Evolutionary conservation across 129 eudicot genomes (phyloP).

Genomic region (Artemisia annua): DNA sequence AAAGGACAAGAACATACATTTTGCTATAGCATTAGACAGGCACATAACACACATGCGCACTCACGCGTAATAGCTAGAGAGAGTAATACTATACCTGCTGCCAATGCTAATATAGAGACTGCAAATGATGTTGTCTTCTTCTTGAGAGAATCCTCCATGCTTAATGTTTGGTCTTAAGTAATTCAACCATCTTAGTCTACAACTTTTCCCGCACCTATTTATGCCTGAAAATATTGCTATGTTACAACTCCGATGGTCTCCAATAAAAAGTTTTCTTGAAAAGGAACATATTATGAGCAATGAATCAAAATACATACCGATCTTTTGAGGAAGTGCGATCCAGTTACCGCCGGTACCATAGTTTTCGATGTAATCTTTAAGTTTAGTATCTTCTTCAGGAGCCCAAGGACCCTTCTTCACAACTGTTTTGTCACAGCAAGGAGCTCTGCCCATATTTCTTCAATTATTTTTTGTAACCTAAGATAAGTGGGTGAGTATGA

Average conservation of each 20-base stretch:
- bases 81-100: constrained; percentile 48
- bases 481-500: not conserved
- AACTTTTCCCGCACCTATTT: constrained; percentile 88
- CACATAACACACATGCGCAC: not conserved
- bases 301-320: constrained; percentile 42
- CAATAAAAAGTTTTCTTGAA: no score
- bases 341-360: constrained; percentile 24
- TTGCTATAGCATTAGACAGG: constrained; percentile 8
- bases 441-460: constrained; percentile 76
- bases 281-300: not conserved
- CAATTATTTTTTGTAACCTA: not conserved
- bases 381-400: constrained; percentile 37
- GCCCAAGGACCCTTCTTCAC: constrained; percentile 93
- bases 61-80: constrained; percentile 11
- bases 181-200: constrained; percentile 79
- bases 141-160: constrained; percentile 86
- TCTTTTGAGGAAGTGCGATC: constrained; percentile 65
- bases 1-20: constrained; percentile 35
- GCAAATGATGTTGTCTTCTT: constrained; percentile 84
- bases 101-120: constrained; percentile 87
- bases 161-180: constrained; percentile 72
- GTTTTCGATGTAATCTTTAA: constrained; percentile 15
- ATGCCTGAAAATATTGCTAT: constrained; percentile 35
- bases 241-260: not conserved
- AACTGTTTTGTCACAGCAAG: constrained; percentile 84